These are phyloP conservation scores for Prunus davidiana DNA, from an alignment of 306 rosid species.

Conservation along the genomic window DNA sequence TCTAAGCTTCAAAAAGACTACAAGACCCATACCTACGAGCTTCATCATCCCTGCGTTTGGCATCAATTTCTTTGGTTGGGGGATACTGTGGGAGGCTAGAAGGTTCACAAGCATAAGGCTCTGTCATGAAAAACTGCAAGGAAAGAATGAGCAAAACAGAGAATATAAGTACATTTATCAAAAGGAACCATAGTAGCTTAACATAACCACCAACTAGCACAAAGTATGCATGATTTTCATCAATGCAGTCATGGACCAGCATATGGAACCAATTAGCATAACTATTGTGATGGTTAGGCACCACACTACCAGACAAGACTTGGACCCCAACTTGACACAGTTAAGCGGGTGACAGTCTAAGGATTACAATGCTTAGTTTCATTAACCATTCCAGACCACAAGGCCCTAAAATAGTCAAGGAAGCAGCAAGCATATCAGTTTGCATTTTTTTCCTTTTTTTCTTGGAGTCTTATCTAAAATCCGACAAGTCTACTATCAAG, in stretches of 20 bases:
- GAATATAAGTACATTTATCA: conserved; percentile 5
- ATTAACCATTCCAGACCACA: not conserved
- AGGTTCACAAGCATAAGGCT: conserved; percentile 90
- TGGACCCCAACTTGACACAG: not conserved
- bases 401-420: not conserved
- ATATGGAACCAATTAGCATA: not conserved
- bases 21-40: conserved; percentile 56
- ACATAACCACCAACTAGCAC: not conserved
- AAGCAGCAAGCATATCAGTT: not conserved
- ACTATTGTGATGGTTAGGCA: not conserved
- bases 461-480: not conserved
- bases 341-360: not conserved
- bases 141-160: conserved; percentile 32
- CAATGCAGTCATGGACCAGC: not conserved
- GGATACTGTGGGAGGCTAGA: conserved; percentile 94
- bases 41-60: conserved; percentile 80
- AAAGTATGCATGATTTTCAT: not conserved
- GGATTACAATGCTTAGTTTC: not conserved
- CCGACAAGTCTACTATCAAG: not conserved
- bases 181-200: not conserved
- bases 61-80: conserved; percentile 94
- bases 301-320: conserved; percentile 18
- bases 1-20: conserved; percentile 11
- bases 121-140: conserved; percentile 77
- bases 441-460: too few species aligned